Base-by-base conservation (phyloP, 345 rosid genomes). In the Populus tremula region DNA sequence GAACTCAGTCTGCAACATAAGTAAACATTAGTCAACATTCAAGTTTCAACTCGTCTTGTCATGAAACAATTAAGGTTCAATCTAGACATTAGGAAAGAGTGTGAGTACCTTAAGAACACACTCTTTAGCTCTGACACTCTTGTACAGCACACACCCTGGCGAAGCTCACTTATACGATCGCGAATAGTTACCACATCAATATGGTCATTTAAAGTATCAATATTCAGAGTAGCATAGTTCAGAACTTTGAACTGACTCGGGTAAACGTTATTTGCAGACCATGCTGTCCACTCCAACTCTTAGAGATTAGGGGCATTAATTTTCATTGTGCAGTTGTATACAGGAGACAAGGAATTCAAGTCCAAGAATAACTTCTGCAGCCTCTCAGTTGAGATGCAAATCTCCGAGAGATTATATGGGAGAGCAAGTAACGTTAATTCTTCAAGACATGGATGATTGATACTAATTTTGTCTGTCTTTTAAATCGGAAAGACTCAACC, bases 231-330 rank as follows among this genome's bases (percentile, higher is more conserved):
- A 35, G 76, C 67, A 73, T 73, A 14, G 3, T 73, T n/a, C 23
- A 16, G 14, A 29, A 49, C 25, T 8, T 6, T 36, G 53, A 21
- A 73, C 12, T 36, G 68, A 41, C 50, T 59, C 50, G 25, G 5
- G 14, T 10, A 61, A 62, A 38, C 27, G 20, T 59, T n/a, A 20
- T 14, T 9, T n/a, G 76, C 23, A 73, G 14, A 7, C 31, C 23
- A 4, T 1, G 33, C 53, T 61, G 45, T 61, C 76, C 45, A 73
- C 36, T 50, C 62, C 36, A 73, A 38, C 18, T 49, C 54, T 49
- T 4, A 5, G 53, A 61, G 76, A 23, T 39, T 61, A 23, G 76
- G 68, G 20, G 76, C 76, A 39, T 35, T 73, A 14, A 73, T 38
- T 16, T 59, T 73, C 67, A 12, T 56, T 35, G n/a, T 8, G 67